Evolutionary conservation across 768 basidiomycete genomes (phyloP).

Genomic region (Rickenella mellea): DNA sequence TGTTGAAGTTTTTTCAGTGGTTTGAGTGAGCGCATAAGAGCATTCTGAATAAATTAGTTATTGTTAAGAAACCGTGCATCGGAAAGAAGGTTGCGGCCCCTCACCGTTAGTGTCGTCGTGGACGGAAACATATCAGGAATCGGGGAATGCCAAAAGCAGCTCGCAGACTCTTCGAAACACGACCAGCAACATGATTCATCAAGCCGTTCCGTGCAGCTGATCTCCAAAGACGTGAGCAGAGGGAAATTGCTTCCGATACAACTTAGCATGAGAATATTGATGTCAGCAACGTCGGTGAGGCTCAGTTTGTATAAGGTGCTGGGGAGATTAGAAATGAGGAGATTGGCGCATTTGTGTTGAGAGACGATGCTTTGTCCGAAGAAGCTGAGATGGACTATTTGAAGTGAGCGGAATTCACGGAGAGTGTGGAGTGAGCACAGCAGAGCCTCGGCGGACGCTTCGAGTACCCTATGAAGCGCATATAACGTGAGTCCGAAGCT

Average conservation of each 20-base stretch:
- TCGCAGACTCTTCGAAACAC: slow-evolving; percentile 56
- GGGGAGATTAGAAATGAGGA: slow-evolving; percentile 17
- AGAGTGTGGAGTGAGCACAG: slow-evolving; percentile 4
- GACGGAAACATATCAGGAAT: slow-evolving; percentile 41
- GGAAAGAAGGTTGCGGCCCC: slow-evolving; percentile 13
- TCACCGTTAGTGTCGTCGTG: slow-evolving; percentile 40
- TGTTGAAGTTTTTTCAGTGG: slow-evolving; percentile 36
- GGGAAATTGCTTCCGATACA: slow-evolving; percentile 39
- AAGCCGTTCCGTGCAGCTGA: slow-evolving; percentile 53
- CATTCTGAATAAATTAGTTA: slow-evolving; percentile 20
- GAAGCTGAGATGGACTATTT: slow-evolving; percentile 12
- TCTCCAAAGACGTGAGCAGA: slow-evolving; percentile 34
- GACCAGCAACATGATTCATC: slow-evolving; percentile 49
- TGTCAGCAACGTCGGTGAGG: slow-evolving; percentile 45
- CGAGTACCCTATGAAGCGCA: slow-evolving; percentile 7
- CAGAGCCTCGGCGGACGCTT: slow-evolving; percentile 8
- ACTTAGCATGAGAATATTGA: slow-evolving; percentile 39
- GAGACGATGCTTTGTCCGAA: slow-evolving; percentile 13
- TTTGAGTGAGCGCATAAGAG: slow-evolving; percentile 33
- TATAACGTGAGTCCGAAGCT: slow-evolving; percentile 7
- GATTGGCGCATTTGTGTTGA: slow-evolving; percentile 12
- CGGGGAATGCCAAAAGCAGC: slow-evolving; percentile 49
- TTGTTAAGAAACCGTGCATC: slow-evolving; percentile 2
- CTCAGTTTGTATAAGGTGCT: slow-evolving; percentile 35
- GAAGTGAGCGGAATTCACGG: slow-evolving; percentile 4